Percentiles rank a stretch among this genome's conserved stretches.
These are phyloP conservation scores for Auriscalpium orientale DNA, from an alignment of 768 basidiomycete species.

Conservation along the genomic window DNA sequence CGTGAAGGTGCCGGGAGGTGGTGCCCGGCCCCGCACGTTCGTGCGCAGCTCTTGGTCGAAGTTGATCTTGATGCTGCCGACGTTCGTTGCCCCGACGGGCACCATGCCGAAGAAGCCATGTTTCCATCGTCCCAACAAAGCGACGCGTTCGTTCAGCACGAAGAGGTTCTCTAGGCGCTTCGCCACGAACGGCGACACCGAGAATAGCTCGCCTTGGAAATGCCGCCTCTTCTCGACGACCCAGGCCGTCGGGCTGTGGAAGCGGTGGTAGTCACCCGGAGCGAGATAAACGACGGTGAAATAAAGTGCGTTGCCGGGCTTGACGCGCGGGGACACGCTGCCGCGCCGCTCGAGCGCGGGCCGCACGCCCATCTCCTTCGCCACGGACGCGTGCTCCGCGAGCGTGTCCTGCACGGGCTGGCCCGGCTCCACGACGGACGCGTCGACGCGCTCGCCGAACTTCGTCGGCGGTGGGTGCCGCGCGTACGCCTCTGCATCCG, in stretches of 20 bases:
- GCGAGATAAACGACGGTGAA: conserved; percentile 97
- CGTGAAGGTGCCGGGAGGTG: conserved; percentile 78
- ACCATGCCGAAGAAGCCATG: conserved; percentile 97
- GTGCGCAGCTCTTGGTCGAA: conserved; percentile 91
- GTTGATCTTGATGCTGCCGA: conserved; percentile 92
- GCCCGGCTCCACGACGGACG: conserved; percentile 56
- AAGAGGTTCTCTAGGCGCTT: conserved; percentile 91
- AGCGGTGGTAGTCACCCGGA: conserved; percentile 96
- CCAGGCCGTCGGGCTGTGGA: conserved; percentile 95
- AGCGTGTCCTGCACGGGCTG: conserved; percentile 46
- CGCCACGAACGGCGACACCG: conserved; percentile 93
- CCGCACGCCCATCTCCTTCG: conserved; percentile 58
- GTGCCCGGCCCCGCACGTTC: conserved; percentile 67
- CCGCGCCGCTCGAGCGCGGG: conserved; percentile 28
- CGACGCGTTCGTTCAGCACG: conserved; percentile 97
- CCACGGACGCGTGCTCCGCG: conserved; percentile 65
- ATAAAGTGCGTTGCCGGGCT: conserved; percentile 77
- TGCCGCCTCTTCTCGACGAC: conserved; percentile 96
- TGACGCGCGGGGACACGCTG: conserved; percentile 40
- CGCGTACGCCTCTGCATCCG: conserved; percentile 6
- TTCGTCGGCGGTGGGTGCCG: conserved; percentile 33
- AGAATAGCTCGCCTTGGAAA: conserved; percentile 95
- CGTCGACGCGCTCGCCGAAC: conserved; percentile 64
- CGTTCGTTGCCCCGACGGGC: conserved; percentile 97
- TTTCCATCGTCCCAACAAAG: conserved; percentile 89